phyloP scores from a whole-genome alignment of 2,329 filamentous ascomycete species.

The Cladorrhinum sp. region DNA sequence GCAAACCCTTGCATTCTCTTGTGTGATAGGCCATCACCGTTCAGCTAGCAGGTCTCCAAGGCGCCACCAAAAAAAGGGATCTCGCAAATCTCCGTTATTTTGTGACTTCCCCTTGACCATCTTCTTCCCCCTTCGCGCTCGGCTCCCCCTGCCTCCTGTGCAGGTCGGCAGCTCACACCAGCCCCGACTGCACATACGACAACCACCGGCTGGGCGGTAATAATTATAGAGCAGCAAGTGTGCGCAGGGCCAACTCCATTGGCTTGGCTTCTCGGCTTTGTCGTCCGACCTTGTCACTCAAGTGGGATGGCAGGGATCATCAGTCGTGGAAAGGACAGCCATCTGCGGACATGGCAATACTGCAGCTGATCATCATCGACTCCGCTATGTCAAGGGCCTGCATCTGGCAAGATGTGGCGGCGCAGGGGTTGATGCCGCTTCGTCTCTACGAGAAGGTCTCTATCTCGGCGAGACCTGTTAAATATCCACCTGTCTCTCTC shows the following conservation, averaged over 20 bases:
- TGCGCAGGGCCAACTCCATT: neutral
- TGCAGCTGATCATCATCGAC: conserved; percentile 3
- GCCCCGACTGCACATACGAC: conserved; percentile 1
- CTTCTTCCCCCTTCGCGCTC: neutral
- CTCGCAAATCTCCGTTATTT: conserved; percentile 3
- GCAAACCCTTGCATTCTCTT: conserved; percentile 1
- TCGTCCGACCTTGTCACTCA: neutral
- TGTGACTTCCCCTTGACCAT: neutral
- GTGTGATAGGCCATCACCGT: conserved; percentile 8
- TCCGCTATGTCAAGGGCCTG: neutral
- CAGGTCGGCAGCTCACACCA: neutral
- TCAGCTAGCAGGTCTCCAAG: conserved; percentile 7
- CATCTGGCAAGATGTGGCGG: neutral
- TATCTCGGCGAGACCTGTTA: conserved; percentile 1
- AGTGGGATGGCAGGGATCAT: neutral
- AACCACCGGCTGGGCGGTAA: conserved; percentile 10
- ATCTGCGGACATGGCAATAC: conserved; percentile 1
- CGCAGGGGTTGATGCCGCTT: neutral
- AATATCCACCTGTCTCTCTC: conserved; percentile 16
- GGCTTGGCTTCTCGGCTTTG: neutral
- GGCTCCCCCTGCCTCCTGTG: neutral
- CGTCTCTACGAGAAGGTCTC: neutral
- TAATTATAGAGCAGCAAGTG: neutral
- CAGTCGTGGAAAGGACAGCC: neutral
- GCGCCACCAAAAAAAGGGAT: conserved; percentile 14